Evolutionary conservation across 352 stramenopile species (phyloP).

Genomic region (Sclerospora graminicola): DNA sequence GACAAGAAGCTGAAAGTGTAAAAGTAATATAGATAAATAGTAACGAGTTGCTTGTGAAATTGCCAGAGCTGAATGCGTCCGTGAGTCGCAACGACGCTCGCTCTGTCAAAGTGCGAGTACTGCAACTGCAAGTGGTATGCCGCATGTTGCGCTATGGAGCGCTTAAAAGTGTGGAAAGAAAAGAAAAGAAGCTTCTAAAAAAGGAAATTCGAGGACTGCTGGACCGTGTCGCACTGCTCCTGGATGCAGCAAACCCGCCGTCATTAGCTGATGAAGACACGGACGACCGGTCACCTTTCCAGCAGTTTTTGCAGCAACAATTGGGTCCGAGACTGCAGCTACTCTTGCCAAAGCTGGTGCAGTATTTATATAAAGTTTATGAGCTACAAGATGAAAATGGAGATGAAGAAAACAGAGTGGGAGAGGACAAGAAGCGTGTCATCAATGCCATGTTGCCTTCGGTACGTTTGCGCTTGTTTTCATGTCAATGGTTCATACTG

Average conservation of each 20-base stretch:
- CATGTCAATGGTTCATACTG: neutral
- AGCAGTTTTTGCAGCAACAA: slow-evolving; percentile 47
- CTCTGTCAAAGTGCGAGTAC: slow-evolving; percentile 30
- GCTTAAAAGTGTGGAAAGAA: slow-evolving; percentile 16
- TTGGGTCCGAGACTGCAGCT: slow-evolving; percentile 31
- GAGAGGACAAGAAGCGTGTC: neutral
- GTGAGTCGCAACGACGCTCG: slow-evolving; percentile 17
- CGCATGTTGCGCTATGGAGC: slow-evolving; percentile 32
- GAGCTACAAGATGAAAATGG: slow-evolving; percentile 57
- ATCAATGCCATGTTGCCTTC: slow-evolving; percentile 6
- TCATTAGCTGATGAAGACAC: slow-evolving; percentile 54
- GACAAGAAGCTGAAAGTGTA: slow-evolving; percentile 14
- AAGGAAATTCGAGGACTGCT: slow-evolving; percentile 59
- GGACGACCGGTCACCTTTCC: slow-evolving; percentile 64
- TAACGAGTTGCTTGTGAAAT: slow-evolving; percentile 11
- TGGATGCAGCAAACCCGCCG: slow-evolving; percentile 58
- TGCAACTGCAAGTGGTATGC: slow-evolving; percentile 61
- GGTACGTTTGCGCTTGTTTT: neutral
- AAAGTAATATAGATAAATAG: too few species aligned
- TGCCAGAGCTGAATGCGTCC: slow-evolving; percentile 21
- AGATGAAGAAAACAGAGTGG: slow-evolving; percentile 1
- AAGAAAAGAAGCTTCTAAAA: slow-evolving; percentile 29
- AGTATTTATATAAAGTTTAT: slow-evolving; percentile 36
- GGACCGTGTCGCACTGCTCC: slow-evolving; percentile 60
- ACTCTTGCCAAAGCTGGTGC: slow-evolving; percentile 37